Evolutionary conservation across 2,329 filamentous ascomycete species (phyloP), one percentile per base, ranked within the genome.

Genomic region (Colletotrichum sp.): DNA sequence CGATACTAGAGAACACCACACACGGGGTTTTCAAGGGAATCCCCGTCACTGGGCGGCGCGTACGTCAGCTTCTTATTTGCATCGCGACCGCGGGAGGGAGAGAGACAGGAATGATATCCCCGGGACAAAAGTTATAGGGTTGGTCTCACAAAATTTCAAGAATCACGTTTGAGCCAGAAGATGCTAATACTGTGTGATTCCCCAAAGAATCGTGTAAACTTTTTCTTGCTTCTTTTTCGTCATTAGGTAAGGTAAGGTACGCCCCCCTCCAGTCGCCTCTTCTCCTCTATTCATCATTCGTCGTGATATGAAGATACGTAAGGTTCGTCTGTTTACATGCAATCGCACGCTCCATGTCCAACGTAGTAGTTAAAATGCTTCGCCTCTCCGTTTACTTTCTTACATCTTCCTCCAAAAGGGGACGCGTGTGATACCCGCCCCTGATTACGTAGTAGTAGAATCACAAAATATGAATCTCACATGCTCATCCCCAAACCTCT

Each of bases 1-100:
- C 79, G 83, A 76, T 85, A 85, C 76, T 85, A 80, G 75, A 61
- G n/a, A 52, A 52, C 12, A 52, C 6, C 43, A 52, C 0, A 22
- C 6, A 13, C 0, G 12, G 43, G 43, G 2, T 3, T 52, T 0
- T 2, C n/a, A 0, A 13, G 43, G 43, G 4, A 52, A 52, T 13
- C 43, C 10, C n/a, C 43, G 2, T 52, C 43, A 52, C 0, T 52
- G 43, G n/a, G 43, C n/a, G 43, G 43, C n/a, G 58, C 30, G 30
- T 30, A 32, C n/a, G 36, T 12, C 18, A n/a, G 58, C 13, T 34
- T 15, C 18, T 6, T 36, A 62, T 34, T 22, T 22, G 27, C 55
- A 27, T 58, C 28, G 34, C 13, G 22, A 27, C 61, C 22, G 25
- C 61, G 25, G n/a, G 61, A 62, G 16, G 6, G 3, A 16, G 60